These are phyloP conservation scores for Bipolaris victoriae DNA, from an alignment of 2,329 filamentous ascomycete species.

Conservation along the genomic window DNA sequence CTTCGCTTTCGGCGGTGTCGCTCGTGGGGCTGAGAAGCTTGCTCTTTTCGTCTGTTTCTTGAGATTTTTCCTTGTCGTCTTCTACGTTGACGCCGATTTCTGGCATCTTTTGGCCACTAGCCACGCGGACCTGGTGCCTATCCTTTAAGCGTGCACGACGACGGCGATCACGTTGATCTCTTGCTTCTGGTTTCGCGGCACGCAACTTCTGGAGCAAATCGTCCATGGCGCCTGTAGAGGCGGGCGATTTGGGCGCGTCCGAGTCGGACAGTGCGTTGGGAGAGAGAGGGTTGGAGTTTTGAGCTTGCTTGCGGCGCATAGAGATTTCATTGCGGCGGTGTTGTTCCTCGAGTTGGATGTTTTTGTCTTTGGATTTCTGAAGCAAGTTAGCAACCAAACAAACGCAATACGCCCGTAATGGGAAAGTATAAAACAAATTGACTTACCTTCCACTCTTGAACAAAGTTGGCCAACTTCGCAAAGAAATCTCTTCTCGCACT, in stretches of 20 bases:
- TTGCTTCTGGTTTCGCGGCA: conserved; percentile 85
- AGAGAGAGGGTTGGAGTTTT: conserved; percentile 60
- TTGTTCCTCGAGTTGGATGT: conserved; percentile 79
- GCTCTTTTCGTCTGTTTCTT: conserved; percentile 51
- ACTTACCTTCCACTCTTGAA: conserved; percentile 85
- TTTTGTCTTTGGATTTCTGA: conserved; percentile 92
- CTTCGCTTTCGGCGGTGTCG: conserved; percentile 39
- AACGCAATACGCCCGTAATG: not conserved
- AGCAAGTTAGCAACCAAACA: conserved; percentile 9
- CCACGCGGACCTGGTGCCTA: conserved; percentile 84
- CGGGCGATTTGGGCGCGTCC: conserved; percentile 61
- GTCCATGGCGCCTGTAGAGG: conserved; percentile 92
- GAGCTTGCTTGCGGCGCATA: conserved; percentile 77
- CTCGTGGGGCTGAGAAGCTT: conserved; percentile 58
- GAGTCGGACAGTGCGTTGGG: conserved; percentile 54
- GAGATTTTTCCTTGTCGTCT: conserved; percentile 28
- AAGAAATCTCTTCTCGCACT: conserved; percentile 96
- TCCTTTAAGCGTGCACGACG: conserved; percentile 89
- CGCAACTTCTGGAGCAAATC: conserved; percentile 92
- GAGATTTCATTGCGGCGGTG: conserved; percentile 85
- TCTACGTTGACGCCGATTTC: conserved; percentile 65
- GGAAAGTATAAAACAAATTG: not conserved
- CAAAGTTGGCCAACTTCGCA: conserved; percentile 85
- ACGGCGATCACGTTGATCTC: conserved; percentile 87
- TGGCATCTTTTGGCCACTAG: conserved; percentile 86